Conservation (phyloP, 2,329 filamentous ascomycete species). For the Aspergillus spinulosporus region DNA sequence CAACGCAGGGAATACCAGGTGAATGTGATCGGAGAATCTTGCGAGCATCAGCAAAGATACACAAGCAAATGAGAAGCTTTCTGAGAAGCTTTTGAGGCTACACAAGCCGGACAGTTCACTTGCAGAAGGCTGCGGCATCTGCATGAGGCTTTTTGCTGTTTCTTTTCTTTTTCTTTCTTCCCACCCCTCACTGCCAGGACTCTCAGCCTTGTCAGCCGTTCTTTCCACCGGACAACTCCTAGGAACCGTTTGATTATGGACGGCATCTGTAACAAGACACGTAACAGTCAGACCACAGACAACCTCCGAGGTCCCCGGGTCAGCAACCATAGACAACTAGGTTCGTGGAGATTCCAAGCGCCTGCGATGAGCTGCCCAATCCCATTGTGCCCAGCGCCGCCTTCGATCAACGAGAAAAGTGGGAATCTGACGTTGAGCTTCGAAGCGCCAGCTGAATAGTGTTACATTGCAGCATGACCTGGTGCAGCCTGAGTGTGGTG, state of each 20-base stretch:
- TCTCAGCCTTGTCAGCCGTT: conserved; percentile 16
- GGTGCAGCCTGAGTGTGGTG: not conserved
- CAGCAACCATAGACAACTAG: conserved; percentile 13
- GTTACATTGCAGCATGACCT: not conserved
- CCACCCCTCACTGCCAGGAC: not conserved
- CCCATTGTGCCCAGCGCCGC: conserved; percentile 3
- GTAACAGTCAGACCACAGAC: conserved; percentile 17
- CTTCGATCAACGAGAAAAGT: not conserved
- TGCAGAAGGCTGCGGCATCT: conserved; percentile 40
- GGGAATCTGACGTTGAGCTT: not conserved
- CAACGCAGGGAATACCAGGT: conserved; percentile 55
- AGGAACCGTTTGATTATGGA: conserved; percentile 13
- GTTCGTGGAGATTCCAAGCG: conserved; percentile 7
- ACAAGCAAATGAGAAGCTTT: not conserved
- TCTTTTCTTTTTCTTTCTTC: no score
- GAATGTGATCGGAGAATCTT: conserved; percentile 44
- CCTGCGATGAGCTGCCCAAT: conserved; percentile 14
- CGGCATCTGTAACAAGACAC: conserved; percentile 15
- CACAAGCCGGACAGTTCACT: conserved; percentile 45
- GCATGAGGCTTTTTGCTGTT: conserved; percentile 48
- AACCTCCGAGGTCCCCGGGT: conserved; percentile 19
- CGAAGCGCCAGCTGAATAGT: not conserved
- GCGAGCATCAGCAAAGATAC: not conserved
- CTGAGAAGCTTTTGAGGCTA: conserved; percentile 15
- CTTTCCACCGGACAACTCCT: conserved; percentile 12